A percentile compares a stretch with the other conserved stretches of the same genome.
phyloP scores from a whole-genome alignment of 768 basidiomycete genomes.

The Hericium alpestre region DNA sequence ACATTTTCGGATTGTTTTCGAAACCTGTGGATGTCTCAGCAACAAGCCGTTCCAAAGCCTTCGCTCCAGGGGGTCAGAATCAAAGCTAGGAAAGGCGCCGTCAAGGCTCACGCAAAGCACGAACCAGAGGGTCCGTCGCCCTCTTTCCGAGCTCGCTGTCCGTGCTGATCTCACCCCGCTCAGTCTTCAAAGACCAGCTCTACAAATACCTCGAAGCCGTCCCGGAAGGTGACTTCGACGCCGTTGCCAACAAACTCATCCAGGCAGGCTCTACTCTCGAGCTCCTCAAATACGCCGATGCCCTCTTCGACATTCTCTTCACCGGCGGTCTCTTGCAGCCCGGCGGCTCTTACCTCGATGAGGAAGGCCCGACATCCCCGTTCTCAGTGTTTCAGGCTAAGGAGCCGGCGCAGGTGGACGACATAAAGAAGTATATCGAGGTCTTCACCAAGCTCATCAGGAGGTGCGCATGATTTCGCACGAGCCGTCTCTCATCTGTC shows the following conservation, averaged over 20 bases:
- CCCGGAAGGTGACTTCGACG: conserved; percentile 70
- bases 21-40: conserved; percentile 85
- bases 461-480: conserved; percentile 40
- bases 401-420: conserved; percentile 67
- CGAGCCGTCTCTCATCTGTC: too few species aligned
- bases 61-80: conserved; percentile 88
- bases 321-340: conserved; percentile 95
- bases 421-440: conserved; percentile 88
- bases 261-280: conserved; percentile 91
- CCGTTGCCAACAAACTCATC: conserved; percentile 72
- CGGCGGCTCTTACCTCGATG: conserved; percentile 85
- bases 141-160: neutral
- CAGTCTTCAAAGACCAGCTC: conserved; percentile 89
- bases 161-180: neutral
- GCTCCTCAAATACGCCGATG: conserved; percentile 93
- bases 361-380: conserved; percentile 73
- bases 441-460: conserved; percentile 94
- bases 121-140: conserved; percentile 57
- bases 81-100: conserved; percentile 86
- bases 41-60: conserved; percentile 75
- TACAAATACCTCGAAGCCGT: conserved; percentile 85
- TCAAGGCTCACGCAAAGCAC: conserved; percentile 90
- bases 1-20: conserved; percentile 19
- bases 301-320: conserved; percentile 91
- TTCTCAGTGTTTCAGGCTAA: conserved; percentile 82